These are phyloP conservation scores for Penicillium sp. DNA, from an alignment of 2,329 filamentous ascomycete species.

Conservation along the genomic window DNA sequence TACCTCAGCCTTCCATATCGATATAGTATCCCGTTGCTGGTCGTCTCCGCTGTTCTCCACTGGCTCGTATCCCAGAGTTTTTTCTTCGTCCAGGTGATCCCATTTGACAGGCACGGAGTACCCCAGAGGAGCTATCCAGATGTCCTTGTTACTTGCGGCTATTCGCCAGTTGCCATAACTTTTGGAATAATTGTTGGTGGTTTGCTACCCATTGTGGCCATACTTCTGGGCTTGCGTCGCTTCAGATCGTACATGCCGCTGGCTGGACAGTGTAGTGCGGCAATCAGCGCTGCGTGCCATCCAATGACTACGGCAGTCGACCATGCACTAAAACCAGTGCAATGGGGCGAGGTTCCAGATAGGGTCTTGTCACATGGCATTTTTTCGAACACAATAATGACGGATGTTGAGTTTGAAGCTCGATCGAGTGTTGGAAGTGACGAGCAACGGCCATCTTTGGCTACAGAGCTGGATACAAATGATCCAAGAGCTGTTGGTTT, in stretches of 20 bases:
- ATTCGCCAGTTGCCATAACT: not conserved
- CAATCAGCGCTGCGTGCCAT: constrained; percentile 1
- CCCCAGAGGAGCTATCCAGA: not conserved
- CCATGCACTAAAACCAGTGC: not conserved
- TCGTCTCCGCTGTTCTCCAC: constrained; percentile 38
- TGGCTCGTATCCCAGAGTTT: constrained; percentile 49
- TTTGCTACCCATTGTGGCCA: not conserved
- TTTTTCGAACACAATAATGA: not conserved
- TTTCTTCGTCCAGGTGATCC: constrained; percentile 27
- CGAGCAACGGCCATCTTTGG: not conserved
- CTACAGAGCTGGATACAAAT: not conserved
- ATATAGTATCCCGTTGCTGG: constrained; percentile 42
- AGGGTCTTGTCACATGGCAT: not conserved
- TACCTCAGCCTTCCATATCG: constrained; percentile 45
- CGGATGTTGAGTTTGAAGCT: not conserved
- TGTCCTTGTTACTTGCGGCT: not conserved
- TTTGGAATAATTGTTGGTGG: not conserved
- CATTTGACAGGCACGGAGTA: not conserved
- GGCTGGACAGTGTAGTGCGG: not conserved
- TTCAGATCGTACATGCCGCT: not conserved
- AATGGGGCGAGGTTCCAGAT: not conserved
- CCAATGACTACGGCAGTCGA: not conserved
- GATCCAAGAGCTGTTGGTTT: not conserved
- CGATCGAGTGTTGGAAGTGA: not conserved
- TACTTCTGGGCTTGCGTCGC: not conserved